Evolutionary conservation across 2,329 filamentous ascomycete genomes (phyloP).

Genomic region (Lasiodiplodia theobromae): DNA sequence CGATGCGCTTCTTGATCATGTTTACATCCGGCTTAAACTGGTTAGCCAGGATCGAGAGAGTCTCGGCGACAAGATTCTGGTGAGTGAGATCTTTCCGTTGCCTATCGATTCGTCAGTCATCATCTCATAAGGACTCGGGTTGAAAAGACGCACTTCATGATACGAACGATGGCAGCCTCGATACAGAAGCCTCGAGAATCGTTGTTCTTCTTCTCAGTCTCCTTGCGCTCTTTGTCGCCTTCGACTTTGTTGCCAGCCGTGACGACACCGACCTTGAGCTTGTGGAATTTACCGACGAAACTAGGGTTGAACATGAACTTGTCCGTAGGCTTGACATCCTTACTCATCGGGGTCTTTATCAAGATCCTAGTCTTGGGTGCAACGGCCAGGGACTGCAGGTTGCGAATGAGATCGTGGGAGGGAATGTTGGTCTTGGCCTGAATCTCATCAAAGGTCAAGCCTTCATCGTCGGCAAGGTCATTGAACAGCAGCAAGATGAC

Average conservation of each 20-base stretch:
- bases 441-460: constrained; percentile 75
- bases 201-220: constrained; percentile 78
- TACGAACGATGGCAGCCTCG: constrained; percentile 79
- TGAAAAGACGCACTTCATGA: constrained; percentile 77
- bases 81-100: constrained; percentile 77
- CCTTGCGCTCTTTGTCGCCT: constrained; percentile 69
- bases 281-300: constrained; percentile 82
- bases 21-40: constrained; percentile 79
- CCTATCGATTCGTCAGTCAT: constrained; percentile 51
- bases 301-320: constrained; percentile 81
- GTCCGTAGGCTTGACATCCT: constrained; percentile 78
- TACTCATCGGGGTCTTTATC: constrained; percentile 79
- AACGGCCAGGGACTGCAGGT: constrained; percentile 81
- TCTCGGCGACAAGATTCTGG: constrained; percentile 73
- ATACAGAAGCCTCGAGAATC: constrained; percentile 74
- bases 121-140: not conserved
- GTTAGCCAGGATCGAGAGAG: constrained; percentile 70
- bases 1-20: constrained; percentile 83
- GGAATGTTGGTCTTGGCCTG: constrained; percentile 83
- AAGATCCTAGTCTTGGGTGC: constrained; percentile 84
- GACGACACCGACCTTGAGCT: constrained; percentile 89
- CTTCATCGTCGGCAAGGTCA: constrained; percentile 63
- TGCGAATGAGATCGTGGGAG: constrained; percentile 73
- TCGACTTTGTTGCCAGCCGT: constrained; percentile 84
- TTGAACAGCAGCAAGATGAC: constrained; percentile 91